These are phyloP conservation scores for Eutypa lata DNA, from an alignment of 2,329 filamentous ascomycete genomes.

Conservation along the genomic window DNA sequence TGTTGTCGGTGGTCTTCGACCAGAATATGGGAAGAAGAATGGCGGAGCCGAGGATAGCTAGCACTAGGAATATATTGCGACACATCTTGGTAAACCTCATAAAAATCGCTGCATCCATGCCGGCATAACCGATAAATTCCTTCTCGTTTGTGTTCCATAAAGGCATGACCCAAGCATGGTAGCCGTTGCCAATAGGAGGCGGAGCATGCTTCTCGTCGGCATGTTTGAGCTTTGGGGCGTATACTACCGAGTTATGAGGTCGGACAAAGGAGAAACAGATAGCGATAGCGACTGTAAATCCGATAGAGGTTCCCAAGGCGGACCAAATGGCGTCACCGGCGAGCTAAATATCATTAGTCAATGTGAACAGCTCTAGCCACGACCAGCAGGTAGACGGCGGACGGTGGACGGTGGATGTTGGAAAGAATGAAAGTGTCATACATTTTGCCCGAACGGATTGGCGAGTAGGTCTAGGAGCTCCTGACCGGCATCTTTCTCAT, in stretches of 20 bases:
- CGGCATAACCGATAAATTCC: constrained; percentile 75
- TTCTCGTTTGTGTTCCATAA: constrained; percentile 75
- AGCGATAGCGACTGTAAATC: constrained; percentile 69
- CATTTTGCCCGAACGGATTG: constrained; percentile 48
- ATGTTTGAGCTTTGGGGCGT: constrained; percentile 90
- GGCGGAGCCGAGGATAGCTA: constrained; percentile 69
- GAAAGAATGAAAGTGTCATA: constrained; percentile 23
- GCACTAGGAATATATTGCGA: constrained; percentile 77
- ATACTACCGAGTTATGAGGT: constrained; percentile 87
- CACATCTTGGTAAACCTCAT: constrained; percentile 87
- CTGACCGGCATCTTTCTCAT: constrained; percentile 31
- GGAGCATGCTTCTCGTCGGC: constrained; percentile 87
- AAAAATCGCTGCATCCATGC: constrained; percentile 88
- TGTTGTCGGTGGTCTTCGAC: constrained; percentile 39
- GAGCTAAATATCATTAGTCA: constrained; percentile 30
- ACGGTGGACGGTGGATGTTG: too few species aligned
- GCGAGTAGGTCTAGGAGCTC: constrained; percentile 47
- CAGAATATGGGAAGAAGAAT: constrained; percentile 83
- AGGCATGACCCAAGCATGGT: constrained; percentile 83
- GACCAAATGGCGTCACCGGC: constrained; percentile 66
- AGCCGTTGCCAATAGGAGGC: constrained; percentile 79
- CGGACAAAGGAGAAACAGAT: constrained; percentile 84
- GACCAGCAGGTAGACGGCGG: background rate
- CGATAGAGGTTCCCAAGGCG: constrained; percentile 76
- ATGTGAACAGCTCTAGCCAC: background rate